Conservation (phyloP, 805 yeast genomes). For the Starmerella vaccinii region DNA sequence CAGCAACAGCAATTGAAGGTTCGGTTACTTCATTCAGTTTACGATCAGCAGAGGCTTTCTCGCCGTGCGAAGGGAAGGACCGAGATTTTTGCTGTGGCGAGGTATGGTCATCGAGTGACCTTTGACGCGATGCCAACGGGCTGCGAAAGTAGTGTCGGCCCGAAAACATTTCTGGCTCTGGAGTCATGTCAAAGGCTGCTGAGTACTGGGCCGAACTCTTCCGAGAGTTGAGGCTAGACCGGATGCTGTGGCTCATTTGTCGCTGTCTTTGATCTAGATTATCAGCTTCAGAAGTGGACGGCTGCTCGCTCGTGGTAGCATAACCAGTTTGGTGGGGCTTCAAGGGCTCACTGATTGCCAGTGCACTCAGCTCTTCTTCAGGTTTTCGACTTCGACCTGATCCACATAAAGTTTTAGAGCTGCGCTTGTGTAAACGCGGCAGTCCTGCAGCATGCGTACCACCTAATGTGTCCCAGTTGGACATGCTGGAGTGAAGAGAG, state of each 20-base stretch:
- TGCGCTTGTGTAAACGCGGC: neutral
- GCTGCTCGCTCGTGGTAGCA: constrained; percentile 1
- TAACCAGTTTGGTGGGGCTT: neutral
- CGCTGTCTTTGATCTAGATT: neutral
- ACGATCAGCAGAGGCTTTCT: neutral
- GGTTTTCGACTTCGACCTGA: constrained; percentile 8
- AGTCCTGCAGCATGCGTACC: constrained; percentile 1
- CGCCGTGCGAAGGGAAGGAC: neutral
- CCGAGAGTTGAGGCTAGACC: neutral
- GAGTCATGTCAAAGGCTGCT: constrained; percentile 1
- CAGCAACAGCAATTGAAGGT: constrained; percentile 8
- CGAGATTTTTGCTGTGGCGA: neutral
- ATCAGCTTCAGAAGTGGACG: neutral
- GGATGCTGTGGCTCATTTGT: neutral
- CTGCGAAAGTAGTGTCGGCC: neutral
- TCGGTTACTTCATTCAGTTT: neutral
- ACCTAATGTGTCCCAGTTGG: constrained; percentile 17
- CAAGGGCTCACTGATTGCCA: constrained; percentile 10
- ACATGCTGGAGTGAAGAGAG: constrained; percentile 15
- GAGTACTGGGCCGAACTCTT: neutral
- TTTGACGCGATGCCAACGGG: neutral
- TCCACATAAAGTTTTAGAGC: constrained; percentile 12
- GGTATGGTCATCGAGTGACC: neutral
- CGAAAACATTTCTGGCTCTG: neutral
- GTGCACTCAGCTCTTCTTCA: constrained; percentile 14